Evolutionary conservation across 192 early-diverging fungal species (phyloP).

Genomic region (Dissophora ornata): DNA sequence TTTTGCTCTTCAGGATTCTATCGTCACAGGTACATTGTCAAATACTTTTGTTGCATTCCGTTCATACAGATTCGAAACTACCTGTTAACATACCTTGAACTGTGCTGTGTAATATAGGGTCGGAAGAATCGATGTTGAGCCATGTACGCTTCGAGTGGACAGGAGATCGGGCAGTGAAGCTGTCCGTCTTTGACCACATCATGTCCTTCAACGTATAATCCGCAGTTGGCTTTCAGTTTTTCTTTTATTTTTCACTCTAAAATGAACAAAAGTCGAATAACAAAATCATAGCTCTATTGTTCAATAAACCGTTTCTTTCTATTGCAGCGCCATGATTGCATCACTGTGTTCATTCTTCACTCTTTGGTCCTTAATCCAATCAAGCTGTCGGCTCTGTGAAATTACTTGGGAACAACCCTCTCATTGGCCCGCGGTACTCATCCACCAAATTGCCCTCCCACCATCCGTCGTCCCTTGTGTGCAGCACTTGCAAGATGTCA

Average conservation of each 20-base stretch:
- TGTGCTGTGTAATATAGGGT: conserved; percentile 12
- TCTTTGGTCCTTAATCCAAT: background rate
- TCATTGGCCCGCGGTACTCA: conserved; percentile 18
- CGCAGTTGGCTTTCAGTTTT: background rate
- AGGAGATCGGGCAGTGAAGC: conserved; percentile 59
- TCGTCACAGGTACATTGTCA: conserved; percentile 31
- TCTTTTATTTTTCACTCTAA: background rate
- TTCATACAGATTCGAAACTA: too few species aligned
- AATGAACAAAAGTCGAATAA: too few species aligned
- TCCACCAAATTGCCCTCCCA: conserved; percentile 63
- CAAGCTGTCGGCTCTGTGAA: conserved; percentile 46
- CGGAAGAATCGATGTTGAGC: conserved; percentile 43
- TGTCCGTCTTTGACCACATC: conserved; percentile 61
- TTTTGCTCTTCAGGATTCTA: conserved; percentile 49
- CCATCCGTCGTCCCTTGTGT: conserved; percentile 66
- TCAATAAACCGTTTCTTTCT: too few species aligned
- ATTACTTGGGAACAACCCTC: conserved; percentile 58
- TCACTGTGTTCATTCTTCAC: too few species aligned
- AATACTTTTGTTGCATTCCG: too few species aligned
- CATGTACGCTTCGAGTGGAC: conserved; percentile 63
- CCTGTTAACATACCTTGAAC: too few species aligned
- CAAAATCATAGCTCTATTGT: too few species aligned
- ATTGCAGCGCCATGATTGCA: too few species aligned
- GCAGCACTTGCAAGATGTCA: conserved; percentile 59
- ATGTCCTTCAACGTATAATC: conserved; percentile 71